Percentiles rank a stretch among this genome's conserved stretches.
Evolutionary conservation across 345 rosid genomes (phyloP).

Genomic region (Excoecaria cochinchinensis): DNA sequence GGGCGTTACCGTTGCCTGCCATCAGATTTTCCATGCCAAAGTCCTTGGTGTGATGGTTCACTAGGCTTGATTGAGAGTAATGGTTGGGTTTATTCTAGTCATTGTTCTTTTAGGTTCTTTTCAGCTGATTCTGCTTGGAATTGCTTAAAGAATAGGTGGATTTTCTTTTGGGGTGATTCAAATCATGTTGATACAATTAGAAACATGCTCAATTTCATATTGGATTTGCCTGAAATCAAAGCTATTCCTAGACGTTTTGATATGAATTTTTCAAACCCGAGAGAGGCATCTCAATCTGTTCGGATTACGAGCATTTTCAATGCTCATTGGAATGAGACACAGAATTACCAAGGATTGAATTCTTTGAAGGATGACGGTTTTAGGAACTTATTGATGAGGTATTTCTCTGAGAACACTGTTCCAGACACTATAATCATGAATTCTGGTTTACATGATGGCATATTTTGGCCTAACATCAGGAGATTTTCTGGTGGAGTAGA

Average conservation of each 20-base stretch:
- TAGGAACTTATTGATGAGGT: slow-evolving; percentile 61
- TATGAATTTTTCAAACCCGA: slow-evolving; percentile 65
- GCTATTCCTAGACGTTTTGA: slow-evolving; percentile 89
- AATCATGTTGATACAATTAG: slow-evolving; percentile 92
- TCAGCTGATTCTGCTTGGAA: slow-evolving; percentile 64
- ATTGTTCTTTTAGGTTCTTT: slow-evolving; percentile 74
- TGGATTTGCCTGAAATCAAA: slow-evolving; percentile 58
- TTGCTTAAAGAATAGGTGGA: slow-evolving; percentile 74
- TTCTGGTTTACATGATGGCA: slow-evolving; percentile 90
- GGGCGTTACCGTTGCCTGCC: slow-evolving; percentile 78
- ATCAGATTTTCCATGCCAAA: slow-evolving; percentile 55
- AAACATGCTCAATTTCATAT: slow-evolving; percentile 74
- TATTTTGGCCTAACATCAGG: slow-evolving; percentile 56
- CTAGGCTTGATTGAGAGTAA: slow-evolving; percentile 82
- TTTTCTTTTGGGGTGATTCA: slow-evolving; percentile 98
- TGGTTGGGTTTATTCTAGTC: slow-evolving; percentile 93
- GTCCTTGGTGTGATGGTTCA: slow-evolving; percentile 84
- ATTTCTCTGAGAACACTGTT: slow-evolving; percentile 61
- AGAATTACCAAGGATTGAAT: slow-evolving; percentile 82
- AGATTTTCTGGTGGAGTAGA: slow-evolving; percentile 57
- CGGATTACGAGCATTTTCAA: slow-evolving; percentile 93
- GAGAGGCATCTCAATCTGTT: slow-evolving; percentile 58
- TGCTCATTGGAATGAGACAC: slow-evolving; percentile 84
- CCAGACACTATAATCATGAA: slow-evolving; percentile 83
- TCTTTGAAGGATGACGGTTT: slow-evolving; percentile 63